These are phyloP conservation scores for Castanospermum australe DNA, from an alignment of 306 rosid genomes.

Conservation along the genomic window DNA sequence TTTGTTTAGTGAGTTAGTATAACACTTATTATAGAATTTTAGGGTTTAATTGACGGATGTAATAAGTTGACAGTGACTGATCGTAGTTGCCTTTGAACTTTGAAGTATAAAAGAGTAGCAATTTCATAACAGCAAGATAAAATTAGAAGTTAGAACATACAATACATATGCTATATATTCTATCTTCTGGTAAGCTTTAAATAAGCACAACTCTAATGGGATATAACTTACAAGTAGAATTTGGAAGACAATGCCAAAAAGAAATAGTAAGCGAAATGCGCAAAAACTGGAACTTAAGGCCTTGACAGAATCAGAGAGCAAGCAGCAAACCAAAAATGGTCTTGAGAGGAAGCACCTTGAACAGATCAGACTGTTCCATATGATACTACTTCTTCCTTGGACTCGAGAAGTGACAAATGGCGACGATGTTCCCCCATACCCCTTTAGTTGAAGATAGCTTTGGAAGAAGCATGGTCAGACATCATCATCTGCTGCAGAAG, in stretches of 20 bases:
- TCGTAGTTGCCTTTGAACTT: too few relatives aligned
- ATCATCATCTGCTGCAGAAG: background rate
- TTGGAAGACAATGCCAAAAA: background rate
- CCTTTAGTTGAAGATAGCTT: conserved; percentile 18
- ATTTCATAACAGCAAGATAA: background rate
- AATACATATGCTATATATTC: background rate
- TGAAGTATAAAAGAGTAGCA: too few relatives aligned
- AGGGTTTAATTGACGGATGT: too few relatives aligned
- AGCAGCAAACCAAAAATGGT: background rate
- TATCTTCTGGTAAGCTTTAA: background rate
- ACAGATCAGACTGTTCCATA: too few relatives aligned
- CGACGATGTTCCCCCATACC: too few relatives aligned
- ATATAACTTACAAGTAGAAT: too few relatives aligned
- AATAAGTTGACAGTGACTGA: too few relatives aligned
- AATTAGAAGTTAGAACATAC: background rate
- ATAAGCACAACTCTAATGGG: background rate
- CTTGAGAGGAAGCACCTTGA: background rate
- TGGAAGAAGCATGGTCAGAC: conserved; percentile 18
- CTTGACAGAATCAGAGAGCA: background rate
- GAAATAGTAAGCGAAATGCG: background rate
- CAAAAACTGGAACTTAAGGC: background rate
- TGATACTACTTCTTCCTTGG: background rate
- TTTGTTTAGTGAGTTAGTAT: too few relatives aligned
- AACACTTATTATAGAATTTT: too few relatives aligned
- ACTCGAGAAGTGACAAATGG: background rate